Evolutionary conservation across 768 basidiomycete species (phyloP).

Genomic region (Mycena vitilis): DNA sequence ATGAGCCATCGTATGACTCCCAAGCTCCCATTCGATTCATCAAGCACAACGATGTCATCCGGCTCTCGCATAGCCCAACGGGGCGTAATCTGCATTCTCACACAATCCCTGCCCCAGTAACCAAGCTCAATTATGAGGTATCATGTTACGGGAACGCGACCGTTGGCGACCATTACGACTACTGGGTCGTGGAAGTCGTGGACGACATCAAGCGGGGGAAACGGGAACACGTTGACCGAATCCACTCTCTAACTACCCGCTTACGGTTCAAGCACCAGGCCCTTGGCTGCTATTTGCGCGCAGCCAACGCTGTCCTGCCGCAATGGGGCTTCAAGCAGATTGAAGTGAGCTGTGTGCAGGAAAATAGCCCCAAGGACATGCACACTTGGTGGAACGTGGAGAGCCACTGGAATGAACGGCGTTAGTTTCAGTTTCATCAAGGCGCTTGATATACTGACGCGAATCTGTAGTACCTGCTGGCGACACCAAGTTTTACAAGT

Average conservation of each 20-base stretch:
- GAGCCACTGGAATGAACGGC: conserved; percentile 94
- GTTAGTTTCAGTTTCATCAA: conserved; percentile 61
- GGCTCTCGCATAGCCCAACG: conserved; percentile 86
- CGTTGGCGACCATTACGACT: conserved; percentile 88
- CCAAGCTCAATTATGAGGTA: conserved; percentile 92
- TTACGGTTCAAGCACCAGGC: conserved; percentile 83
- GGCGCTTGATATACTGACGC: conserved; percentile 8
- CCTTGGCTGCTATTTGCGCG: conserved; percentile 89
- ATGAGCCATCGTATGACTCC: conserved; percentile 72
- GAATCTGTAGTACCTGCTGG: conserved; percentile 81
- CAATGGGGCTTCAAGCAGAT: conserved; percentile 99
- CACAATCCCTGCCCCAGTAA: conserved; percentile 84
- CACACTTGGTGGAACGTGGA: conserved; percentile 99
- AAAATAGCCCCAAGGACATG: conserved; percentile 80
- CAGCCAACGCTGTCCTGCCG: conserved; percentile 89
- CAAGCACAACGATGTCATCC: conserved; percentile 79
- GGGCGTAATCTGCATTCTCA: conserved; percentile 95
- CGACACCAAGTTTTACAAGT: conserved; percentile 84
- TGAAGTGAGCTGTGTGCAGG: conserved; percentile 93
- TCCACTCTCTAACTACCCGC: conserved; percentile 93
- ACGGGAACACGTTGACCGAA: conserved; percentile 66
- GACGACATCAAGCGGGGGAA: conserved; percentile 84
- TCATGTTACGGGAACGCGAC: conserved; percentile 94
- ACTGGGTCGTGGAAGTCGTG: conserved; percentile 94
- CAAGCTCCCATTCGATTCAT: conserved; percentile 79